Evolutionary conservation across 2,329 filamentous ascomycete genomes (phyloP), one percentile per base, ranked within the genome.

Genomic region (Polytolypa hystricis): DNA sequence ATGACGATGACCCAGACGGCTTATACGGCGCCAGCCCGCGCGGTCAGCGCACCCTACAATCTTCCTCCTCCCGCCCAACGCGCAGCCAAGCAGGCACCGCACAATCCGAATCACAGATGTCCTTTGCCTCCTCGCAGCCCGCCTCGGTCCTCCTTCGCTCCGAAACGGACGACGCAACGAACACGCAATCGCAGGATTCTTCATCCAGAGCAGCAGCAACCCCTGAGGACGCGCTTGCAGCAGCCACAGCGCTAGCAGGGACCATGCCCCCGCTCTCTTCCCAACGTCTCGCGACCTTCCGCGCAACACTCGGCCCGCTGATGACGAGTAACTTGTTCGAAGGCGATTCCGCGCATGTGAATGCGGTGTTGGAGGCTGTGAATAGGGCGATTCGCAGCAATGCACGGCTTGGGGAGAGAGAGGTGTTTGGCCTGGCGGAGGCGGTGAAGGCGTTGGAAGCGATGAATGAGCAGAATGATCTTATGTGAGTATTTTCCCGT

Each of bases 311-410:
- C 3, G 91, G 91, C 16, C 81, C 84, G 49, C 69, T 98, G 37
- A 79, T 94, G 52, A 80, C 81, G 50, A 81, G 81, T 0, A 70
- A 75, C 9, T 60, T 98, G n/a, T 98, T 98, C 55, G 76, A 93
- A 42, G 49, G 50, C 4, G 91, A 96, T 51, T 77, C 79, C 12
- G 85, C 86, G 10, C 72, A 80, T 42, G 71, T 95, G 2, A 74
- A 78, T 43, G 74, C 74, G 17, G 70, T 98, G 20, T 70, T 95
- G 12, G 71, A 70, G 3, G 83, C 83, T 6, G 82, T 98, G 34
- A 98, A 98, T 56, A 65, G 65, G 3, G 75, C 77, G 48, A 50
- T 94, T 31, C 69, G 73, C 10, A 52, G 38, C 4, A 48, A 50
- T 0, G 44, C 47, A 4, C 61, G 28, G 50, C 61, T 64, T 17